Conservation (phyloP, 495 filamentous ascomycete genomes). For the Xylaria castorea region DNA sequence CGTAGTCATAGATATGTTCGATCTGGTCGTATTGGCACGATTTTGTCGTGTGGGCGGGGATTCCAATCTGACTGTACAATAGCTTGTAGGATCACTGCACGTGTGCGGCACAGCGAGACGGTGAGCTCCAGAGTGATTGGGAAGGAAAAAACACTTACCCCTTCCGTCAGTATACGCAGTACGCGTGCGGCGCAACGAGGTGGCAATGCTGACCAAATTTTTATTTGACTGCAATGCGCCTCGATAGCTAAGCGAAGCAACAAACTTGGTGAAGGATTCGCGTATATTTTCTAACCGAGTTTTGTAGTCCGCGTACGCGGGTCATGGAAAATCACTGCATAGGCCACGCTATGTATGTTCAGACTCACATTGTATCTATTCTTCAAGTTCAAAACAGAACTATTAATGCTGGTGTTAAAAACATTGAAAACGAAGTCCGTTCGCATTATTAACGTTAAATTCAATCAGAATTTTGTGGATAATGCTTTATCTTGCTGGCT, state of each 20-base stretch:
- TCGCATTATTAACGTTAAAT: no score
- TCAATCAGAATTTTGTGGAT: no score
- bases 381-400: no score
- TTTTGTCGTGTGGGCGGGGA: not conserved
- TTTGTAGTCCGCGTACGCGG: not conserved
- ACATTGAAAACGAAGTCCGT: no score
- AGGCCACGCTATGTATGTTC: no score
- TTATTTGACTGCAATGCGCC: conserved; percentile 4
- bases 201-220: not conserved
- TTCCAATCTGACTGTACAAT: conserved; percentile 1
- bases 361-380: no score
- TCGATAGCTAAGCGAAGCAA: not conserved
- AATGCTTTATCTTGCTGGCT: no score
- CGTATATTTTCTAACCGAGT: not conserved
- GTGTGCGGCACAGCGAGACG: not conserved
- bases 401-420: no score
- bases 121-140: not conserved
- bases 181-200: not conserved
- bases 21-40: not conserved
- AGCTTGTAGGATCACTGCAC: not conserved
- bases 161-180: not conserved
- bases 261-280: not conserved
- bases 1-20: not conserved
- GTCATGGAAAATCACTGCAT: no score
- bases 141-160: not conserved